Evolutionary conservation across 106 monocot species (phyloP).

Genomic region (Apostasia shenzhenica): DNA sequence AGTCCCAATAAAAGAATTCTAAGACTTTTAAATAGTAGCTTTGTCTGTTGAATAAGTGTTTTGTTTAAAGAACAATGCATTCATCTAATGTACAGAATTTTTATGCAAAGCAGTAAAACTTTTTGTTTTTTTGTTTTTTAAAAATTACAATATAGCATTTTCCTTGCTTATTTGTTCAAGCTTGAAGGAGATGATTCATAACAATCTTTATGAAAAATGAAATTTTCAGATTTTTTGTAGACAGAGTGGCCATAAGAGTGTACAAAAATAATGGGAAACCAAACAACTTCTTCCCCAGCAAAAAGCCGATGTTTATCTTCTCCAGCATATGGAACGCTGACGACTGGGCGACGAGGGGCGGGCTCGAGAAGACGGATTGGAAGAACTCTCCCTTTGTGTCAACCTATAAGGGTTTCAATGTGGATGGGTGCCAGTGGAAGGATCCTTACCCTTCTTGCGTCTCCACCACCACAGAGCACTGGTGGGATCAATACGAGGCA

Average conservation of each 20-base stretch:
- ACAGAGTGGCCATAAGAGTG: slow-evolving; percentile 67
- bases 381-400: slow-evolving; percentile 81
- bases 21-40: no score
- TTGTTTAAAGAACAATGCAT: no score
- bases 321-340: slow-evolving; percentile 99
- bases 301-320: slow-evolving; percentile 96
- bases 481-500: slow-evolving; percentile 88
- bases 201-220: background rate
- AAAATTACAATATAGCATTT: no score
- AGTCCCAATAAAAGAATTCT: no score
- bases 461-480: slow-evolving; percentile 53
- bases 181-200: no score
- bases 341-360: slow-evolving; percentile 96
- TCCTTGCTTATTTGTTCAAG: no score
- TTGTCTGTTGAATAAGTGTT: no score
- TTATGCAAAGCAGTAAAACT: no score
- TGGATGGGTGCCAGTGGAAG: slow-evolving; percentile 66
- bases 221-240: slow-evolving; percentile 71
- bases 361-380: slow-evolving; percentile 96
- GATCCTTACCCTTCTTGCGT: slow-evolving; percentile 71
- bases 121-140: no score
- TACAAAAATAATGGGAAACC: slow-evolving; percentile 64
- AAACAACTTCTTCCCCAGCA: slow-evolving; percentile 73
- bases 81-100: no score
- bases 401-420: slow-evolving; percentile 82